A percentile compares a stretch with the other conserved stretches of the same genome.
Evolutionary conservation across 768 basidiomycete genomes (phyloP).

Genomic region (Pisolithus orientalis): DNA sequence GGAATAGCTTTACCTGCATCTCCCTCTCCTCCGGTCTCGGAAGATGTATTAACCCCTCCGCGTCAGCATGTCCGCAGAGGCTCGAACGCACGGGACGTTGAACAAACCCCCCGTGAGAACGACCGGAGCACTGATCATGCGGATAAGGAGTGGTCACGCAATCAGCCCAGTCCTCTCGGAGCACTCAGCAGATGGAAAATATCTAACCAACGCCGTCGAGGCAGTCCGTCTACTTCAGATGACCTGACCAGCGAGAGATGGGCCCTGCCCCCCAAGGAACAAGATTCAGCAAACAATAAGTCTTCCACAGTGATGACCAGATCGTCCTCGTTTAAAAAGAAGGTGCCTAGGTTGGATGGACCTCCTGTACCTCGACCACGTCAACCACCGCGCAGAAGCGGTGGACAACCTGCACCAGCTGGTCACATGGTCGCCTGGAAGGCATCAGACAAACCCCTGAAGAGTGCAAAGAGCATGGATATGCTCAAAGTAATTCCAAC

Average conservation of each 20-base stretch:
- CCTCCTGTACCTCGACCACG: conserved; percentile 16
- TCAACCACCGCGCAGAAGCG: conserved; percentile 10
- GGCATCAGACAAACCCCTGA: conserved; percentile 27
- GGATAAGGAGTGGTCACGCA: conserved; percentile 18
- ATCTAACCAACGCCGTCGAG: conserved; percentile 8
- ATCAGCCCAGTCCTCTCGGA: conserved; percentile 6
- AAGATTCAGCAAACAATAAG: conserved; percentile 10
- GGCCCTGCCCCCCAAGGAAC: conserved; percentile 10
- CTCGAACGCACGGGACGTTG: conserved; percentile 22
- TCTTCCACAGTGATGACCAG: conserved; percentile 9
- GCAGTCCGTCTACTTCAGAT: conserved; percentile 15
- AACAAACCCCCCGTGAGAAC: conserved; percentile 16
- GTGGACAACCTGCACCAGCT: conserved; percentile 21
- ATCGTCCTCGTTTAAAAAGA: conserved; percentile 15
- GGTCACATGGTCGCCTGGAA: conserved; percentile 18
- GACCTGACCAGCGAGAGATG: conserved; percentile 6
- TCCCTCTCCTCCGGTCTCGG: conserved; percentile 23
- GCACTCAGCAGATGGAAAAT: conserved; percentile 11
- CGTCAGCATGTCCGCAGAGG: conserved; percentile 24
- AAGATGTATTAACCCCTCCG: conserved; percentile 22
- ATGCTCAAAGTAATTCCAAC: conserved; percentile 15
- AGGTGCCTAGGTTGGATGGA: conserved; percentile 11
- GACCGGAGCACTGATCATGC: conserved; percentile 16
- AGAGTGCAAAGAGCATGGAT: conserved; percentile 25
- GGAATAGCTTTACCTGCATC: conserved; percentile 21